These are phyloP conservation scores for Thecamonas trahens DNA, from an alignment of 78 protist genomes.

Conservation along the genomic window DNA sequence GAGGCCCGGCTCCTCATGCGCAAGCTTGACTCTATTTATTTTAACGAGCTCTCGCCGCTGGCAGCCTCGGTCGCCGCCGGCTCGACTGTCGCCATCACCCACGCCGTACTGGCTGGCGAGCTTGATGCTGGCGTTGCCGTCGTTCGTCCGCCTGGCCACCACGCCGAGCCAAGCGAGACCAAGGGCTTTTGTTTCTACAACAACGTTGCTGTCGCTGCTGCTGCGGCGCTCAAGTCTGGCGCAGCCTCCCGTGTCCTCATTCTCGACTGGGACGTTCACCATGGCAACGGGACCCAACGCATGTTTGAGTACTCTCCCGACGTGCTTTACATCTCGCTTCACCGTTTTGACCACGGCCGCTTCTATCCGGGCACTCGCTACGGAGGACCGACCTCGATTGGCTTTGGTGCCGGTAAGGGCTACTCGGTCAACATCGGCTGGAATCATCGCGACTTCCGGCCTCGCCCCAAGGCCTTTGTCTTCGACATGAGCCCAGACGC, in stretches of 20 bases:
- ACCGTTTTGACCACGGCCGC: slow-evolving; percentile 10
- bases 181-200: slow-evolving; percentile 52
- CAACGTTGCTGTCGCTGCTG: slow-evolving; percentile 45
- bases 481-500: too few relatives aligned
- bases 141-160: slow-evolving; percentile 62
- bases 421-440: slow-evolving; percentile 31
- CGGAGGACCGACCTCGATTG: slow-evolving; percentile 8
- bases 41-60: slow-evolving; percentile 8
- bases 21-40: neutral
- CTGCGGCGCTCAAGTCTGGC: neutral
- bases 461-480: too few relatives aligned
- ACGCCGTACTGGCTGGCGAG: slow-evolving; percentile 16
- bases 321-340: slow-evolving; percentile 2
- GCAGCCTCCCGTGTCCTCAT: slow-evolving; percentile 4
- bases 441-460: slow-evolving; percentile 12
- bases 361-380: slow-evolving; percentile 43
- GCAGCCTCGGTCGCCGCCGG: neutral
- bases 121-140: slow-evolving; percentile 29
- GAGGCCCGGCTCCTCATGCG: neutral
- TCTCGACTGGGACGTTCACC: slow-evolving; percentile 50
- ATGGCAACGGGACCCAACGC: slow-evolving; percentile 56
- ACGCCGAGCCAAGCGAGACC: slow-evolving; percentile 5
- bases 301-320: slow-evolving; percentile 18
- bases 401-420: slow-evolving; percentile 29
- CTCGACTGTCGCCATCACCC: slow-evolving; percentile 2